Conservation (phyloP, 2,329 filamentous ascomycete species). For the Penicillium sp. region DNA sequence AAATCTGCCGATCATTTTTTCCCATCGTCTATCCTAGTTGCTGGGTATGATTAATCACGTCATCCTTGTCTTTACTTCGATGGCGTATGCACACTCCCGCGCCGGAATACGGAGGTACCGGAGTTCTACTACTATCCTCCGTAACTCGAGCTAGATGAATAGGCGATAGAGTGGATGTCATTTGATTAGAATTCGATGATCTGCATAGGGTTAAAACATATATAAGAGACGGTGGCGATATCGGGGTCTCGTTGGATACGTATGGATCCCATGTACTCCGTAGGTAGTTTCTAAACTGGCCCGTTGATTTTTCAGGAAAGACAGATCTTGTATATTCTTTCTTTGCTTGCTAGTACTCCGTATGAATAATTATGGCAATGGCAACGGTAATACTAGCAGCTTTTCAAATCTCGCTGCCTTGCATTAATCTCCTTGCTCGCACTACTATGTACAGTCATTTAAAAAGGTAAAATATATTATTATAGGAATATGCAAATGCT, state of each 20-base stretch:
- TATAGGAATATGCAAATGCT: neutral
- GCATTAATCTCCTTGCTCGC: neutral
- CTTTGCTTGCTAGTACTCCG: neutral
- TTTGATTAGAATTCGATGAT: neutral
- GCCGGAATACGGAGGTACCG: neutral
- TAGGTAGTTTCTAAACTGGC: neutral
- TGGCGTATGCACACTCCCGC: neutral
- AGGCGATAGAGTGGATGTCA: neutral
- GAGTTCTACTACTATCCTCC: neutral
- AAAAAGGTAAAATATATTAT: neutral
- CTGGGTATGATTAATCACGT: neutral
- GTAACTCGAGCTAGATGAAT: neutral
- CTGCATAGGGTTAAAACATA: neutral
- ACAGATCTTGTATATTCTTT: neutral
- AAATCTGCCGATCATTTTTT: neutral
- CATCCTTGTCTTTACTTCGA: neutral
- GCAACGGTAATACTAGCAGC: neutral
- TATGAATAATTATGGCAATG: neutral
- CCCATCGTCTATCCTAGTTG: neutral
- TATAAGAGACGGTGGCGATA: neutral
- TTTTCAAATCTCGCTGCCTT: conserved; percentile 1
- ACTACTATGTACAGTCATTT: neutral
- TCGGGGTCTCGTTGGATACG: neutral
- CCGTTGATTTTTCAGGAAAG: neutral
- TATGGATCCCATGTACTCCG: neutral